Base-by-base conservation (phyloP, 306 rosid genomes). In the Amphicarpaea edgeworthii region DNA sequence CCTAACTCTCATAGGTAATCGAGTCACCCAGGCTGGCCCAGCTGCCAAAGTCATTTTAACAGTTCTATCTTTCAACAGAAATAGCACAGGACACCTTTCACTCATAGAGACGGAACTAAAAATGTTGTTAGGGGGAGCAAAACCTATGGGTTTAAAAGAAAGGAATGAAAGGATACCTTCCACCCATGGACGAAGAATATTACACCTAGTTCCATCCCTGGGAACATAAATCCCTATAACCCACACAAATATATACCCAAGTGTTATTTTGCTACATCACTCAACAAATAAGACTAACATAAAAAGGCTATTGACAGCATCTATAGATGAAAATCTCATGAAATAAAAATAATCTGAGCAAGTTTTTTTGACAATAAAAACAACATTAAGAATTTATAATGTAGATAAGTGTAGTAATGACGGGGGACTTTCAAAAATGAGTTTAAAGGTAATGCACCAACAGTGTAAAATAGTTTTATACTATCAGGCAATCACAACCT, bases 221-320 rank as follows among this genome's bases (percentile, higher is more conserved):
- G n/a, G 47, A 37, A 62, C 68, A n/a, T 34, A 62, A 62, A 38
- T 17, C 46, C 17, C 50, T 30, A 38, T 21, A 38, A 5, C 5
- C 26, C 26, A n/a, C 38, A 66, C 17, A 24, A 5, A 57, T 14
- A 14, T 63, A 66, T 46, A 15, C 14, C 57, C 0, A 42, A 42
- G 37, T 50, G 43, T 67, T 24, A 40, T 17, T 60, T 61, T 15
- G 68, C 62, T 12, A 60, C 43, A 32, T 28, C 51, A 28, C 43
- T 30, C 55, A 21, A 49, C 55, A 49, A 47, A 16, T 17, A 50
- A 50, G 23, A 50, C 26, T 50, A 50, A 62, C 51, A 58, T 30
- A 30, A 30, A 30, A 30, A 30, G 47, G 16, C 65, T 54, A 38
- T 38, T 5, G 4, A 53, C 66, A 53, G 53, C 15, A 53, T 20